Evolutionary conservation across 495 filamentous ascomycete species (phyloP), one percentile per base, ranked within the genome.

Genomic region (Penicillium desertorum): DNA sequence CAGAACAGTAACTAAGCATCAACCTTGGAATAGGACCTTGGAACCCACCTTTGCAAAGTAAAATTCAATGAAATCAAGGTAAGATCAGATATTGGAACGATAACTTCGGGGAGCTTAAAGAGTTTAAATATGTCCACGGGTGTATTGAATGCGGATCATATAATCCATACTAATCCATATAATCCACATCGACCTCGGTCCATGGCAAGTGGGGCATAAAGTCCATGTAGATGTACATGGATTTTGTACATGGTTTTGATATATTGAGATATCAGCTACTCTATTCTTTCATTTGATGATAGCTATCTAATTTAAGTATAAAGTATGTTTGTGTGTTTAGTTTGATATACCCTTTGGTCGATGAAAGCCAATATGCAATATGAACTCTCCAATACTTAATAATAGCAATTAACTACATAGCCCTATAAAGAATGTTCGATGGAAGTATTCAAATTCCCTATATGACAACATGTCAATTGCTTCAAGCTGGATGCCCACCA

Each of bases 141-240:
- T 32, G n/a, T 14, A 17, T 44, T 36, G 14, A 37, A 46, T 45
- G 51, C 42, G 42, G 52, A 55, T 55, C 53, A 55, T 54, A 55
- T 55, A 55, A 51, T 48, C 45, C 27, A 44, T 30, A 34, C 27
- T 34, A 34, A 51, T 54, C 51, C 51, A 54, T 41, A 36, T 29
- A 29, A 29, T 29, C 27, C 7, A 29, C 29, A 30, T 30, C 16
- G 53, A 47, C 53, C 53, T 55, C 53, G 53, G 53, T 16, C 53
- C 53, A 55, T 19, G 53, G 32, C 22, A 55, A 55, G 53, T 47
- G 53, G 53, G 53, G 32, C 53, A 37, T 11, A 10, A 27, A 45
- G 49, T 37, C n/a, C 45, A 29, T 1, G 20, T 32, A 41, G 49
- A 36, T 42, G 36, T 20, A 36, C 50, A 42, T 41, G 8, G 11